phyloP scores from a whole-genome alignment of 2,329 filamentous ascomycete genomes.

The Fusarium annulatum region DNA sequence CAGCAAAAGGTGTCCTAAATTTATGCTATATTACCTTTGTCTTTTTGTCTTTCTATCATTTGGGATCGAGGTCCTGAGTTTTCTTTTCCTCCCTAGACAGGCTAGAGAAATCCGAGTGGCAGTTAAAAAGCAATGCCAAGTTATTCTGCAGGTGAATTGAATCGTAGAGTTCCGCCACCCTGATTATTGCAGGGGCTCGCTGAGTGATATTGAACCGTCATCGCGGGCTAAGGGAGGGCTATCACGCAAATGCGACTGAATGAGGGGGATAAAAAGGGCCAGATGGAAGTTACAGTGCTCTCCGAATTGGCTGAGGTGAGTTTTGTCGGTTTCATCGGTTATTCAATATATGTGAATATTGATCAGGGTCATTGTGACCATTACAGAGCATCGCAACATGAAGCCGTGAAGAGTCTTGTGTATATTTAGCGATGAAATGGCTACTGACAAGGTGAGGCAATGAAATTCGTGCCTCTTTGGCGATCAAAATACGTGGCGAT shows the following conservation, averaged over 20 bases:
- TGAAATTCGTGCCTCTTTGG: not conserved
- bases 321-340: not conserved
- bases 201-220: slow-evolving; percentile 21
- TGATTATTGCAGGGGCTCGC: slow-evolving; percentile 26
- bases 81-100: not conserved
- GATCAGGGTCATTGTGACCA: slow-evolving; percentile 10
- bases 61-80: no score
- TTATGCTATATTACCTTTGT: no score
- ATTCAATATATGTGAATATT: not conserved
- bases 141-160: slow-evolving; percentile 12
- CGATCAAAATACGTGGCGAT: slow-evolving; percentile 1
- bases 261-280: not conserved
- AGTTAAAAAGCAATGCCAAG: slow-evolving; percentile 20
- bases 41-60: no score
- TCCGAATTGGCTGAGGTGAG: not conserved
- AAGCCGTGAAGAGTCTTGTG: slow-evolving; percentile 18
- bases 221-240: slow-evolving; percentile 23
- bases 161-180: slow-evolving; percentile 36
- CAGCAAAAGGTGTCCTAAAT: no score
- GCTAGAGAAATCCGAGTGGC: not conserved
- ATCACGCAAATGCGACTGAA: not conserved
- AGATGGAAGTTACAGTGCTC: not conserved
- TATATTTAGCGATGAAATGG: slow-evolving; percentile 12
- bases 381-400: slow-evolving; percentile 19
- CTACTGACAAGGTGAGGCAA: not conserved